These are phyloP conservation scores for Adansonia madagascariensis DNA, from an alignment of 441 rosid genomes.

Conservation along the genomic window DNA sequence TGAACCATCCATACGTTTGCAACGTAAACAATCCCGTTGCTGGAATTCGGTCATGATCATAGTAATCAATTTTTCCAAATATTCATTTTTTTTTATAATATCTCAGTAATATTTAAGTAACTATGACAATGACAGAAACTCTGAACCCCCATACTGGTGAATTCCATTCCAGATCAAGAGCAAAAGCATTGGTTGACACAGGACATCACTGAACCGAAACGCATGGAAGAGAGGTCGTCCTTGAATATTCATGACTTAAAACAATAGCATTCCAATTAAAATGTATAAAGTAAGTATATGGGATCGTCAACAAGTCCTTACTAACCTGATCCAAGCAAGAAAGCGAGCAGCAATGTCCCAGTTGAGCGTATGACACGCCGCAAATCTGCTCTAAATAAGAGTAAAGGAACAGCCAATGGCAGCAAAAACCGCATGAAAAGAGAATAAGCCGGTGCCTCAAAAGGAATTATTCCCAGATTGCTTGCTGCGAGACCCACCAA, in stretches of 20 bases:
- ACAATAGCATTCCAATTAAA: not conserved
- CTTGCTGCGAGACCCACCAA: conserved; percentile 78
- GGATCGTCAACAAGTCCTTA: not conserved
- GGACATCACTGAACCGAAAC: not conserved
- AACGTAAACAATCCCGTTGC: not conserved
- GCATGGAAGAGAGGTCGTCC: not conserved
- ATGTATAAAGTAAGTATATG: not conserved
- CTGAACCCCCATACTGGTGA: not conserved
- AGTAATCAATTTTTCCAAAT: not conserved
- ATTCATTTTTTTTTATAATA: not conserved
- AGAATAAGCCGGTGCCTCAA: conserved; percentile 66
- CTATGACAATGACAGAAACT: not conserved
- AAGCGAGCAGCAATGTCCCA: conserved; percentile 69
- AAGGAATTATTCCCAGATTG: conserved; percentile 68
- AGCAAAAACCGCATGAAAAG: conserved; percentile 66
- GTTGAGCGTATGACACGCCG: conserved; percentile 63
- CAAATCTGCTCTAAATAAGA: conserved; percentile 80
- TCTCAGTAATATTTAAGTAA: not conserved
- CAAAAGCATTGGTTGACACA: not conserved
- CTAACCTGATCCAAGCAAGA: conserved; percentile 76
- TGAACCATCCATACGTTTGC: not conserved
- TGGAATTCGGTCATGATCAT: not conserved
- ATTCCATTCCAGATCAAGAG: not conserved
- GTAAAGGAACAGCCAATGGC: conserved; percentile 66
- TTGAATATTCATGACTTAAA: not conserved